These are phyloP conservation scores for Glomus cerebriforme DNA, from an alignment of 192 early-diverging fungal species.

Conservation along the genomic window DNA sequence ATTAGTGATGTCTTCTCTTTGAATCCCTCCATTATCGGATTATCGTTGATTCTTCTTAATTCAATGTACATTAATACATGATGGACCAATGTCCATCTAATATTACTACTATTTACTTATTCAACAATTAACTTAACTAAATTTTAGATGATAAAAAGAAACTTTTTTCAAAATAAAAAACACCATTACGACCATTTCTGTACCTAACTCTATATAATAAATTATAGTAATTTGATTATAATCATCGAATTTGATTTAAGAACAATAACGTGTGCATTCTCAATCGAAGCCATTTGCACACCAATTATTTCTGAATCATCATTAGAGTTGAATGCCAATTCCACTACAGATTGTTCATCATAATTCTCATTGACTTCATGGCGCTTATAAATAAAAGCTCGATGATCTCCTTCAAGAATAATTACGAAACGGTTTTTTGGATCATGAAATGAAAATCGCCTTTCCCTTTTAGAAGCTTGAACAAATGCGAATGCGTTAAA, in stretches of 20 bases:
- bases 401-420: conserved; percentile 55
- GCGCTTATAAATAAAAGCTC: conserved; percentile 53
- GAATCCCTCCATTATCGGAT: too few species aligned
- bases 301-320: conserved; percentile 50
- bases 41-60: too few species aligned
- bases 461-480: conserved; percentile 75
- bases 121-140: too few species aligned
- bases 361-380: conserved; percentile 33
- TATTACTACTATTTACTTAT: too few species aligned
- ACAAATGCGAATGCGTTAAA: conserved; percentile 74
- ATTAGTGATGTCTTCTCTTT: too few species aligned
- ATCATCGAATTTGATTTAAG: conserved; percentile 30
- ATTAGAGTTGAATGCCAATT: conserved; percentile 41
- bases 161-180: too few species aligned
- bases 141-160: too few species aligned
- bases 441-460: conserved; percentile 63
- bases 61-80: too few species aligned
- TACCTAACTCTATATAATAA: too few species aligned
- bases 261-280: conserved; percentile 42
- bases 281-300: conserved; percentile 43
- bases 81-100: too few species aligned
- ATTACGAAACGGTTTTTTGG: conserved; percentile 44
- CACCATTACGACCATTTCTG: too few species aligned
- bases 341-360: conserved; percentile 49
- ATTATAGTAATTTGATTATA: conserved; percentile 2